These are phyloP conservation scores for Kwoniella mangroviensis DNA, from an alignment of 768 basidiomycete species.

Conservation along the genomic window DNA sequence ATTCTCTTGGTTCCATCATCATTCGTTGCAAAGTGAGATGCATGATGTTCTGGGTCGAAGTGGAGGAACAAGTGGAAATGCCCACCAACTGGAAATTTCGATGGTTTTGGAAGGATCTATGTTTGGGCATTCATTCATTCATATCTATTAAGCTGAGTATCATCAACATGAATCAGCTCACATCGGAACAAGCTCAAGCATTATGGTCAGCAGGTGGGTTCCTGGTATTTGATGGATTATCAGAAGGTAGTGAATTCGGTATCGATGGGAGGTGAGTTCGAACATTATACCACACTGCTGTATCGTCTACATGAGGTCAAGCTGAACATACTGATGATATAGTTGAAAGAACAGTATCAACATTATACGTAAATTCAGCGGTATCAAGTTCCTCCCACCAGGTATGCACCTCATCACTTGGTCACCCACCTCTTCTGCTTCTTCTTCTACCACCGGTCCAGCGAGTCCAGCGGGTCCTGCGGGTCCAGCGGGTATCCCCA, in stretches of 20 bases:
- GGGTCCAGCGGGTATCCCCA: conserved; percentile 38
- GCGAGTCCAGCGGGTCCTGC: conserved; percentile 20
- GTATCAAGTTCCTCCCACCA: conserved; percentile 59
- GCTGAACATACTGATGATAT: conserved; percentile 4
- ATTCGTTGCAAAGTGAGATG: not conserved
- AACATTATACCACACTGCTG: not conserved
- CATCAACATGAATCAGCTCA: conserved; percentile 28
- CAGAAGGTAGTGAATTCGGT: conserved; percentile 56
- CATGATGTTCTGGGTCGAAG: no score
- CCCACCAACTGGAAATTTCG: no score
- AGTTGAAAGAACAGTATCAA: conserved; percentile 35
- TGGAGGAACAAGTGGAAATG: not conserved
- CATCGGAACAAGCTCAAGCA: conserved; percentile 50
- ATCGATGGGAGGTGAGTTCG: conserved; percentile 56
- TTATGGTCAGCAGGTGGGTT: conserved; percentile 57
- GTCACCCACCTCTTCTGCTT: conserved; percentile 39
- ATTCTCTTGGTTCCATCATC: not conserved
- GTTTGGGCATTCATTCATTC: not conserved
- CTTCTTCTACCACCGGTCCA: conserved; percentile 5
- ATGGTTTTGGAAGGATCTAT: no score
- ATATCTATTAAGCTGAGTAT: not conserved
- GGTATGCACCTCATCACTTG: conserved; percentile 59
- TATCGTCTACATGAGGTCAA: not conserved
- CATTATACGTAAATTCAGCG: conserved; percentile 48
- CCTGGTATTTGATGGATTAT: conserved; percentile 54